Evolutionary conservation across 2,329 filamentous ascomycete species (phyloP), one percentile per base, ranked within the genome.

Genomic region (Fusarium sp.): DNA sequence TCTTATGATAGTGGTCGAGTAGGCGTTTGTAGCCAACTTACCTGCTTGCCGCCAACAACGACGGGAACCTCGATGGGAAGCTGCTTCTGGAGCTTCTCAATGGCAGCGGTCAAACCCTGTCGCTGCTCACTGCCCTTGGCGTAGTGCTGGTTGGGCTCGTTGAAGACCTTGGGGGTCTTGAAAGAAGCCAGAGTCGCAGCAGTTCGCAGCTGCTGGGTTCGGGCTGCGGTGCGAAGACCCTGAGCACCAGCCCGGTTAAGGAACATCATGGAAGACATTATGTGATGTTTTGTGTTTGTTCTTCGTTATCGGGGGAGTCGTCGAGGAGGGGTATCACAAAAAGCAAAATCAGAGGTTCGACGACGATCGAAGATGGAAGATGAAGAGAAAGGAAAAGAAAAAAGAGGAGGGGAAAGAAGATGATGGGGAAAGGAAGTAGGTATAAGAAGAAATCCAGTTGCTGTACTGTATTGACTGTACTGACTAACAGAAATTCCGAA

Each of bases 101-200:
- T 82, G 20, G 95, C 93, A 50, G 91, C 88, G 50, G 89, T 88
- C 53, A 99, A 88, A 71, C 90, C 91, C 75, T 91, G 87, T 66
- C 95, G 88, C 78, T 97, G 92, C 25, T 89, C 81, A 2, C 95
- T 96, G 65, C 91, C 93, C 80, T 96, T 96, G 70, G 87, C 86
- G 80, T 97, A 99, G 82, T 95, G 92, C 84, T 97, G 92, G 80
- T 98, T 99, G n/a, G 94, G 94, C 84, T 99, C 96, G 79, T 99
- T 99, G 79, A 89, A 85, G 75, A 98, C 89, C 70, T 90, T 90
- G 52, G 96, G 96, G 54, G 95, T 88, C 85, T 93, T 95, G 88
- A 98, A 98, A 66, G 89, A 87, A 52, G 94, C 95, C 70, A 97
- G 85, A 10, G 90, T 91, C 61, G 90, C 82, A 63, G 79, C 73